phyloP scores from a whole-genome alignment of 768 basidiomycete species.

The Phanerochaete carnosa region DNA sequence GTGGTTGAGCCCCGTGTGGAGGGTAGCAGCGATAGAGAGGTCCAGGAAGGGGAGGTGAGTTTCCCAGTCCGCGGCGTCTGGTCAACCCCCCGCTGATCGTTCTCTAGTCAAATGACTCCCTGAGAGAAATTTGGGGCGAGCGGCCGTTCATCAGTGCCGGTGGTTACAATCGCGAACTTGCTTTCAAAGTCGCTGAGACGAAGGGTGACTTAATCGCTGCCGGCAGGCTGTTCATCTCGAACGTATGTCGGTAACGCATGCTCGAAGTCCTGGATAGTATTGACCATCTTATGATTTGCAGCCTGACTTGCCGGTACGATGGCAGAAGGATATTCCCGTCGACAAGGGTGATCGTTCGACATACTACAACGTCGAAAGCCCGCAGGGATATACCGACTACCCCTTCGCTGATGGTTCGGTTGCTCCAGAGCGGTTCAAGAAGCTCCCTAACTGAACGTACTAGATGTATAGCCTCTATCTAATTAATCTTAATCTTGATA shows the following conservation, averaged over 20 bases:
- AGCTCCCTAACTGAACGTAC: too few species aligned
- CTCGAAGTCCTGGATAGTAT: neutral
- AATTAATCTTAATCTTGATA: too few species aligned
- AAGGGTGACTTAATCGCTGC: slow-evolving; percentile 5
- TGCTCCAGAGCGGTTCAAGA: too few species aligned
- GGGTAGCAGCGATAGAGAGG: slow-evolving; percentile 1
- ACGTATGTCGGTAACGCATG: slow-evolving; percentile 8
- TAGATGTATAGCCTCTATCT: too few species aligned
- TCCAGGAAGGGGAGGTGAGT: slow-evolving; percentile 12
- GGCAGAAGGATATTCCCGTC: too few species aligned
- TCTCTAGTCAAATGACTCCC: too few species aligned
- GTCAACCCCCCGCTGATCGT: slow-evolving; percentile 13
- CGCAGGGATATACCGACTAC: slow-evolving; percentile 15
- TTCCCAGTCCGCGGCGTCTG: neutral
- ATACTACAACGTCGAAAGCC: slow-evolving; percentile 3
- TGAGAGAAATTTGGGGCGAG: too few species aligned
- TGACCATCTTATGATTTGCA: neutral
- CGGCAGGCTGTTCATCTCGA: too few species aligned
- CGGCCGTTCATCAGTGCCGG: too few species aligned
- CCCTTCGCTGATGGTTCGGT: slow-evolving; percentile 12
- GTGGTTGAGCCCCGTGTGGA: slow-evolving; percentile 24
- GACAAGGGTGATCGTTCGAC: too few species aligned
- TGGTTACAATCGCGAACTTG: slow-evolving; percentile 15
- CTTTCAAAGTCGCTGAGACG: slow-evolving; percentile 13
- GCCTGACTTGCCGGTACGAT: too few species aligned